Evolutionary conservation across 768 basidiomycete genomes (phyloP).

Genomic region (Collybiopsis confluens): DNA sequence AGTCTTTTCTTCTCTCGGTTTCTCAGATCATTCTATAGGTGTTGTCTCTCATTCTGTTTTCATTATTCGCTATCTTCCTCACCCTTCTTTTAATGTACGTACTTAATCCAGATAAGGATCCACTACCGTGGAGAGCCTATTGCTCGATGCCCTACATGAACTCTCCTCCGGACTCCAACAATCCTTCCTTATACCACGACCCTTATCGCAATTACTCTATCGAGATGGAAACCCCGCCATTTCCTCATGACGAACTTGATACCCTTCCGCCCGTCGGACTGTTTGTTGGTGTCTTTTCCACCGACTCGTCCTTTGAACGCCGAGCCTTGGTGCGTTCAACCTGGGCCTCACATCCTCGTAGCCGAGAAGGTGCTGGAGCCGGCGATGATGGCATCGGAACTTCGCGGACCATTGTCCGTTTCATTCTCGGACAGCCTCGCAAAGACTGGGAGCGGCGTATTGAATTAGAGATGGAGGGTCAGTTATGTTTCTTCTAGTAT

Average conservation of each 20-base stretch:
- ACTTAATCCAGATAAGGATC: constrained; percentile 93
- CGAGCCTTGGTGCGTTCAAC: constrained; percentile 84
- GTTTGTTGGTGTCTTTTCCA: constrained; percentile 86
- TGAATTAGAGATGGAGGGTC: constrained; percentile 87
- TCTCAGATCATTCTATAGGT: constrained; percentile 37
- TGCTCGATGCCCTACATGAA: constrained; percentile 67
- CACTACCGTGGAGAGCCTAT: constrained; percentile 91
- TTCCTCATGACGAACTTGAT: constrained; percentile 75
- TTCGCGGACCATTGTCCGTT: constrained; percentile 81
- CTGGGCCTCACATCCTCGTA: constrained; percentile 82
- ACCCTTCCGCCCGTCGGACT: constrained; percentile 77
- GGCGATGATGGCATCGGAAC: constrained; percentile 73
- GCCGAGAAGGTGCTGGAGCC: constrained; percentile 65
- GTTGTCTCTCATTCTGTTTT: constrained; percentile 70
- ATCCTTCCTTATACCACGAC: constrained; percentile 18
- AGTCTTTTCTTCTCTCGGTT: constrained; percentile 2
- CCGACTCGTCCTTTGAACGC: constrained; percentile 80
- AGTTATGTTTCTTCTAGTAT: constrained; percentile 25
- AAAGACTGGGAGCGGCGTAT: constrained; percentile 77
- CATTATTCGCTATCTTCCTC: constrained; percentile 75
- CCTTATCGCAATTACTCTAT: constrained; percentile 34
- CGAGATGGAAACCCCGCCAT: constrained; percentile 33
- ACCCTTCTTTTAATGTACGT: constrained; percentile 88
- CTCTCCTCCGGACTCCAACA: constrained; percentile 38
- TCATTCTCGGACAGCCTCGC: constrained; percentile 82